Conservation (phyloP, 2,329 filamentous ascomycete genomes). For the Calonectria pseudoturangicola region DNA sequence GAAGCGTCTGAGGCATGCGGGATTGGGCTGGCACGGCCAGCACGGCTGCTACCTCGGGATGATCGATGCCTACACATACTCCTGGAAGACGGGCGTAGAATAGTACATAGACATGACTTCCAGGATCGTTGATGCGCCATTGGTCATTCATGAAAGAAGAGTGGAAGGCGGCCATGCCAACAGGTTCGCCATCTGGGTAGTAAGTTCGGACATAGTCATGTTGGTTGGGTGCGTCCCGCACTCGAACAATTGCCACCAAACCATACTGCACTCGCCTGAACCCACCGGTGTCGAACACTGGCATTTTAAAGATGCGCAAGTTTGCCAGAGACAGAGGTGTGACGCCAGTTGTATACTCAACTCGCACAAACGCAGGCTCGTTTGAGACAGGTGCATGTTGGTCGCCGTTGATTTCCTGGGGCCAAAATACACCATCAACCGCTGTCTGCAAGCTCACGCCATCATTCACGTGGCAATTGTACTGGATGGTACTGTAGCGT, state of each 20-base stretch:
- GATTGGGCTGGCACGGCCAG: background rate
- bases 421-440: background rate
- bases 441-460: background rate
- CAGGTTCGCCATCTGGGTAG: background rate
- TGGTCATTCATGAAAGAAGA: background rate
- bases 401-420: background rate
- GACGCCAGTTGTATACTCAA: background rate
- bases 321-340: background rate
- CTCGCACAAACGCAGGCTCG: background rate
- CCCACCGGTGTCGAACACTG: background rate
- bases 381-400: background rate
- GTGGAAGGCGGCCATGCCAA: background rate
- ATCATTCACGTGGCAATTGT: background rate
- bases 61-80: background rate
- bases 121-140: background rate
- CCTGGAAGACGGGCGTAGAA: background rate
- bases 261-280: background rate
- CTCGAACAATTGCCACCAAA: background rate
- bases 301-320: background rate
- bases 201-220: background rate
- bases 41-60: background rate
- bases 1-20: background rate
- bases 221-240: background rate
- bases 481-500: background rate
- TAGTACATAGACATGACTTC: background rate